These are phyloP conservation scores for Gentiana straminea DNA, from an alignment of 257 asterid species.

Conservation along the genomic window DNA sequence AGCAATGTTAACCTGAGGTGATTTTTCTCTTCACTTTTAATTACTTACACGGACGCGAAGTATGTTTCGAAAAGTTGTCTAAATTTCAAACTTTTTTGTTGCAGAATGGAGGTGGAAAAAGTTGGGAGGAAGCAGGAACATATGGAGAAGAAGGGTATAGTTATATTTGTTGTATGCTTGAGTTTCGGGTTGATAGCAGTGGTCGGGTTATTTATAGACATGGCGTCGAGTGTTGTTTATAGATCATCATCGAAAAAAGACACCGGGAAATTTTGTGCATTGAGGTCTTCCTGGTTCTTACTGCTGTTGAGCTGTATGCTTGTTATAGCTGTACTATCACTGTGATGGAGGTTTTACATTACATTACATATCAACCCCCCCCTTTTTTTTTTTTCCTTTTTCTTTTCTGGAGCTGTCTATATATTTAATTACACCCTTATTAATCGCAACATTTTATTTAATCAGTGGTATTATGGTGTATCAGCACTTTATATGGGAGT, in stretches of 20 bases:
- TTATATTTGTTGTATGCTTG: constrained; percentile 51
- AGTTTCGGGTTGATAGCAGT: constrained; percentile 44
- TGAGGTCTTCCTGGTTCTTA: constrained; percentile 63
- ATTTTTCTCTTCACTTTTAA: background rate
- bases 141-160: constrained; percentile 74
- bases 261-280: constrained; percentile 61
- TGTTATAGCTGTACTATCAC: constrained; percentile 37
- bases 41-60: no score
- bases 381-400: no score
- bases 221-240: constrained; percentile 26
- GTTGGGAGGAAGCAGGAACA: constrained; percentile 51
- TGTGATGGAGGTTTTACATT: constrained; percentile 17
- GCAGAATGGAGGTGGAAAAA: constrained; percentile 64
- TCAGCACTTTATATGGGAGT: no score
- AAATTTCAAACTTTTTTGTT: constrained; percentile 5
- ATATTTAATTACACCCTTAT: no score
- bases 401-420: no score
- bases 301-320: constrained; percentile 43
- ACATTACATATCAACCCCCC: no score
- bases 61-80: background rate
- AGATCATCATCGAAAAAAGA: constrained; percentile 11
- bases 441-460: no score
- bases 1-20: constrained; percentile 74
- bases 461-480: no score
- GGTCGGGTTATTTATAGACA: constrained; percentile 34